phyloP scores from a whole-genome alignment of 495 filamentous ascomycete genomes.

The Lichina pygmaea region DNA sequence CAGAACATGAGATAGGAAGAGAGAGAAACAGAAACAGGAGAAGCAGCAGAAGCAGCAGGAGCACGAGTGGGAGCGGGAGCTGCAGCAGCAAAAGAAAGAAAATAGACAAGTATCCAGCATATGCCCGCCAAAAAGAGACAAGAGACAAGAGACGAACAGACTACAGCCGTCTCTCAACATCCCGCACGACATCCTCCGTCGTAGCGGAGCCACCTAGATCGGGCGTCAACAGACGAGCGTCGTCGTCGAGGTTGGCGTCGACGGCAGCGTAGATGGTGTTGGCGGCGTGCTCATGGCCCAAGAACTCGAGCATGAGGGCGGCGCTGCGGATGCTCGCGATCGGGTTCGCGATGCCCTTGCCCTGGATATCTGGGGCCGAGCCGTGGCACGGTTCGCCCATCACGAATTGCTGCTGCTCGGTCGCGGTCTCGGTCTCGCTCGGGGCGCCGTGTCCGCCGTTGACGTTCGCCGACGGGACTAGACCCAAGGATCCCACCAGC shows the following conservation, averaged over 20 bases:
- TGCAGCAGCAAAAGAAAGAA: too few relatives aligned
- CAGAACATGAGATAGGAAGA: too few relatives aligned
- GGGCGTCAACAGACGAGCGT: constrained; percentile 43
- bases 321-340: constrained; percentile 83
- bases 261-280: constrained; percentile 75
- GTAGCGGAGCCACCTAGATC: constrained; percentile 76
- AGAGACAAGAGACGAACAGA: too few relatives aligned
- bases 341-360: constrained; percentile 77
- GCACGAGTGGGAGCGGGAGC: too few relatives aligned
- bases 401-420: constrained; percentile 25
- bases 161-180: constrained; percentile 64
- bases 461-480: constrained; percentile 92
- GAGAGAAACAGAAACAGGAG: too few relatives aligned
- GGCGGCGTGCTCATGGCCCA: constrained; percentile 62
- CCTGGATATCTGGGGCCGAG: constrained; percentile 85
- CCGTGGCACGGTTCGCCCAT: constrained; percentile 98
- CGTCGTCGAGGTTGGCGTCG: constrained; percentile 73
- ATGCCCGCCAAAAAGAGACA: too few relatives aligned
- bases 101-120: too few relatives aligned
- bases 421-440: too few relatives aligned
- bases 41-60: too few relatives aligned
- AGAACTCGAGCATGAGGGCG: constrained; percentile 87
- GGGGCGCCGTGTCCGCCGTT: constrained; percentile 27
- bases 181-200: constrained; percentile 70
- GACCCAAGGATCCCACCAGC: constrained; percentile 73